Percentiles rank a stretch among this genome's conserved stretches.
Evolutionary conservation across 2,329 filamentous ascomycete genomes (phyloP).

Genomic region (Arthroderma uncinatum): DNA sequence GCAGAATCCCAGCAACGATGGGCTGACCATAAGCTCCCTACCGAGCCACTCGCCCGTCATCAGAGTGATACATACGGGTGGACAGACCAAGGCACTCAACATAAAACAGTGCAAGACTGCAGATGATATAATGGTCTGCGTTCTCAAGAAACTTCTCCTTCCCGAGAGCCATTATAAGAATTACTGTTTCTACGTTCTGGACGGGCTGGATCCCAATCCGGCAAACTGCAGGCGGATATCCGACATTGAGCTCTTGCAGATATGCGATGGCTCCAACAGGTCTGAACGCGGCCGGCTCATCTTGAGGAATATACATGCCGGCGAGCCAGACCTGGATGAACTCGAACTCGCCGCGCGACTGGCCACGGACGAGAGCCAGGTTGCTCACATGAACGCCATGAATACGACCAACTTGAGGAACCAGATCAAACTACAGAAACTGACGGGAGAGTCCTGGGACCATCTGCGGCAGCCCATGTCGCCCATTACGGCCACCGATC

Average conservation of each 20-base stretch:
- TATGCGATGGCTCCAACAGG: constrained; percentile 75
- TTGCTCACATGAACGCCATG: constrained; percentile 55
- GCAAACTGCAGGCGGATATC: constrained; percentile 68
- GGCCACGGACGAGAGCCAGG: constrained; percentile 73
- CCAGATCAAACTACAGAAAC: constrained; percentile 76
- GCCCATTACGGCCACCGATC: constrained; percentile 44
- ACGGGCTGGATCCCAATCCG: constrained; percentile 72
- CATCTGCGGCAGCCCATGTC: constrained; percentile 79
- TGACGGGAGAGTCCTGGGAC: constrained; percentile 78
- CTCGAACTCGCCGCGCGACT: constrained; percentile 79
- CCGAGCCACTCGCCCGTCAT: constrained; percentile 82
- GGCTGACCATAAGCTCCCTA: constrained; percentile 72
- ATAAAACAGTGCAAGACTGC: constrained; percentile 83
- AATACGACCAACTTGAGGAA: constrained; percentile 58
- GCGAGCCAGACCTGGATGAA: constrained; percentile 78
- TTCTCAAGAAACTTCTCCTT: constrained; percentile 74
- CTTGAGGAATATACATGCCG: constrained; percentile 79
- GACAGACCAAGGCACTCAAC: constrained; percentile 85
- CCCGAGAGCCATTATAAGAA: constrained; percentile 86
- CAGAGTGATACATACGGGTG: constrained; percentile 82
- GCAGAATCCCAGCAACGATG: constrained; percentile 74
- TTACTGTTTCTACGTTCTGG: constrained; percentile 92
- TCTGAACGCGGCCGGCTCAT: constrained; percentile 86
- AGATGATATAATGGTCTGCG: constrained; percentile 85
- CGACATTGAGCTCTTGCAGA: constrained; percentile 78